Conservation (phyloP, 805 yeast genomes). For the Phaffomyces antillensis region DNA sequence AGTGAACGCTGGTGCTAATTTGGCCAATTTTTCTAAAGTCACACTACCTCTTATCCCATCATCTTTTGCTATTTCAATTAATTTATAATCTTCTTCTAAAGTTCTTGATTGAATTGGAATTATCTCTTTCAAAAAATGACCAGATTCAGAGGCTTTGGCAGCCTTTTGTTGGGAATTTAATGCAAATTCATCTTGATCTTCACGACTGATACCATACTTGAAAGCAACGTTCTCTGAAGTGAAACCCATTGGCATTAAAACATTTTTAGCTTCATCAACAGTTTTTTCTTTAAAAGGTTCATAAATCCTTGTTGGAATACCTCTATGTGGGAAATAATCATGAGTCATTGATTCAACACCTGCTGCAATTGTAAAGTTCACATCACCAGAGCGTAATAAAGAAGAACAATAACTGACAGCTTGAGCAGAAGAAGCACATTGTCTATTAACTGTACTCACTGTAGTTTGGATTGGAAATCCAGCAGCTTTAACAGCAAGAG, state of each 20-base stretch:
- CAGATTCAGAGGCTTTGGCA: slow-evolving; percentile 57
- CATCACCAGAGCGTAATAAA: slow-evolving; percentile 74
- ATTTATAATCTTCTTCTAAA: slow-evolving; percentile 44
- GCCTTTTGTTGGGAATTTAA: slow-evolving; percentile 80
- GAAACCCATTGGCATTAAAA: slow-evolving; percentile 89
- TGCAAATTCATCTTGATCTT: slow-evolving; percentile 77
- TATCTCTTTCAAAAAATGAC: slow-evolving; percentile 76
- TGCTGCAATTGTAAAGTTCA: slow-evolving; percentile 78
- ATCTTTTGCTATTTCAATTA: slow-evolving; percentile 39
- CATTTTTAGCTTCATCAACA: slow-evolving; percentile 46
- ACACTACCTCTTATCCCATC: slow-evolving; percentile 87
- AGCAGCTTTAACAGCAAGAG: slow-evolving; percentile 82
- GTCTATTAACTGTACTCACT: slow-evolving; percentile 76
- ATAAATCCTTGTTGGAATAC: slow-evolving; percentile 44
- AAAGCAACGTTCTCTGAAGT: slow-evolving; percentile 83
- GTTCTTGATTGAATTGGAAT: slow-evolving; percentile 60
- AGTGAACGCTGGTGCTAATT: slow-evolving; percentile 75
- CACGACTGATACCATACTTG: slow-evolving; percentile 53
- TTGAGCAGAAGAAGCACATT: slow-evolving; percentile 87
- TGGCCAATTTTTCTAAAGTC: slow-evolving; percentile 62
- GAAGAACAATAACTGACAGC: slow-evolving; percentile 81
- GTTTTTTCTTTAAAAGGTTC: slow-evolving; percentile 25
- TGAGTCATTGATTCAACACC: slow-evolving; percentile 89
- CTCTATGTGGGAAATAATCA: slow-evolving; percentile 67
- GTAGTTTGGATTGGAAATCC: slow-evolving; percentile 76